Percentiles rank a stretch among this genome's conserved stretches.
Conservation (phyloP, 2,329 filamentous ascomycete species). For the Plenodomus tracheiphilus region DNA sequence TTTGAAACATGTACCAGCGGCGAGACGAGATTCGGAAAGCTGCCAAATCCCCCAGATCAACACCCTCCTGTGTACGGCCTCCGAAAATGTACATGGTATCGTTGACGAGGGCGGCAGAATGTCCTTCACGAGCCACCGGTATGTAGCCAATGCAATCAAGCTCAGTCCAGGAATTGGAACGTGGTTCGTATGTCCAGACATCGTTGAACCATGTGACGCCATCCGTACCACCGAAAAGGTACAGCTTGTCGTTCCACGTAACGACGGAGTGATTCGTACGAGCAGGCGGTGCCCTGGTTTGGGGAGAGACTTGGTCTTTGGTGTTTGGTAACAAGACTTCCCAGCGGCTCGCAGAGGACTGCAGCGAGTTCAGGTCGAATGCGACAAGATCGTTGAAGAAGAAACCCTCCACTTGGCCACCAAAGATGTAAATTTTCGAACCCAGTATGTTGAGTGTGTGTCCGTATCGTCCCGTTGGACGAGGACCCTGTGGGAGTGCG, state of each 20-base stretch:
- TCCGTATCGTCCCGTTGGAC: constrained; percentile 89
- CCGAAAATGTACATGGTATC: constrained; percentile 99
- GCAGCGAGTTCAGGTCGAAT: constrained; percentile 93
- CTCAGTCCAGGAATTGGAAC: constrained; percentile 79
- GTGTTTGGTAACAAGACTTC: constrained; percentile 84
- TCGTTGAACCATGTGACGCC: constrained; percentile 98
- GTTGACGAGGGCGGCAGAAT: constrained; percentile 89
- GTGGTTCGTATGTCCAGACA: constrained; percentile 93
- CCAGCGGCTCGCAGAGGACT: constrained; percentile 90
- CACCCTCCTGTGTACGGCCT: constrained; percentile 89
- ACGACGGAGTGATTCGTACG: constrained; percentile 94
- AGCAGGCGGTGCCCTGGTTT: constrained; percentile 65
- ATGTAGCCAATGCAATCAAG: constrained; percentile 98
- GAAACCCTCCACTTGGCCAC: constrained; percentile 93
- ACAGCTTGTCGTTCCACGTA: constrained; percentile 90
- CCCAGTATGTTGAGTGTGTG: constrained; percentile 96
- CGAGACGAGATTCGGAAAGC: constrained; percentile 81
- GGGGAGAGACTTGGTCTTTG: constrained; percentile 55
- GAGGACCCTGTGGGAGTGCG: constrained; percentile 81
- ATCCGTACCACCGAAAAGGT: constrained; percentile 96
- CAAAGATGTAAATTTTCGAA: constrained; percentile 96
- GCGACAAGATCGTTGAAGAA: constrained; percentile 98
- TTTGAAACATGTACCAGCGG: constrained; percentile 99
- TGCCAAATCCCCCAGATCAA: constrained; percentile 88
- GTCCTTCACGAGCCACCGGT: constrained; percentile 87